Conservation (phyloP, 306 rosid genomes). For the Fragaria ananassa region DNA sequence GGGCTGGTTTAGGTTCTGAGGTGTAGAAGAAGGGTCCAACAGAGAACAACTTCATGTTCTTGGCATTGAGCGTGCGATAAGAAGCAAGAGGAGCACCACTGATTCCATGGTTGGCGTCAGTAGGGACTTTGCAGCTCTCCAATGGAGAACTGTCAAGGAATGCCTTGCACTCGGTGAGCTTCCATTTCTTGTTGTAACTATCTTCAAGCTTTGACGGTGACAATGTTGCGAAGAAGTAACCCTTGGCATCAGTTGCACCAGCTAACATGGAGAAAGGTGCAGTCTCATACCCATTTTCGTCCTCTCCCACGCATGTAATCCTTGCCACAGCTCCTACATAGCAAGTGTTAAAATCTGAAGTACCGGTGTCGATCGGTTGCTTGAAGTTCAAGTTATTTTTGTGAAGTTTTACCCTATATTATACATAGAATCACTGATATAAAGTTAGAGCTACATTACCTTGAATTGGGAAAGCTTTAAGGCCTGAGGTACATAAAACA, state of each 20-base stretch:
- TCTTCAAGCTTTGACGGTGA: constrained; percentile 21
- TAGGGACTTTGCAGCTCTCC: constrained; percentile 41
- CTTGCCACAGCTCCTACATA: constrained; percentile 45
- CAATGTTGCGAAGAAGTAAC: constrained; percentile 41
- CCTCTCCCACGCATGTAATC: constrained; percentile 41
- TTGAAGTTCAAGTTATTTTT: not conserved
- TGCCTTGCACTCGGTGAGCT: constrained; percentile 43
- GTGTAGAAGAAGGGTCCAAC: constrained; percentile 50
- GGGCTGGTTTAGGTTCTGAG: constrained; percentile 14
- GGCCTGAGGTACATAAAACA: constrained; percentile 44
- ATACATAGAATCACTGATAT: not conserved
- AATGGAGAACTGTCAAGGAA: constrained; percentile 40
- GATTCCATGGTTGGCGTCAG: constrained; percentile 41
- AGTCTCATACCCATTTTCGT: constrained; percentile 37
- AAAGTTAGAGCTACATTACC: constrained; percentile 22
- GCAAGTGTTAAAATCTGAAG: not conserved
- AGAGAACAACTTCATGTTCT: constrained; percentile 31
- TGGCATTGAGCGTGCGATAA: constrained; percentile 27
- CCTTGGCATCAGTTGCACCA: constrained; percentile 39
- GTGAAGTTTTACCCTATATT: not conserved
- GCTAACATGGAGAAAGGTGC: constrained; percentile 26
- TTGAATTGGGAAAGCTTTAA: constrained; percentile 34
- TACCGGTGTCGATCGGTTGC: not conserved
- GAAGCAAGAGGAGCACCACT: constrained; percentile 41
- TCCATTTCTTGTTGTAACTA: constrained; percentile 16